Evolutionary conservation across 352 stramenopile genomes (phyloP), one percentile per base, ranked within the genome.

Genomic region (Globisporangium spiculum): DNA sequence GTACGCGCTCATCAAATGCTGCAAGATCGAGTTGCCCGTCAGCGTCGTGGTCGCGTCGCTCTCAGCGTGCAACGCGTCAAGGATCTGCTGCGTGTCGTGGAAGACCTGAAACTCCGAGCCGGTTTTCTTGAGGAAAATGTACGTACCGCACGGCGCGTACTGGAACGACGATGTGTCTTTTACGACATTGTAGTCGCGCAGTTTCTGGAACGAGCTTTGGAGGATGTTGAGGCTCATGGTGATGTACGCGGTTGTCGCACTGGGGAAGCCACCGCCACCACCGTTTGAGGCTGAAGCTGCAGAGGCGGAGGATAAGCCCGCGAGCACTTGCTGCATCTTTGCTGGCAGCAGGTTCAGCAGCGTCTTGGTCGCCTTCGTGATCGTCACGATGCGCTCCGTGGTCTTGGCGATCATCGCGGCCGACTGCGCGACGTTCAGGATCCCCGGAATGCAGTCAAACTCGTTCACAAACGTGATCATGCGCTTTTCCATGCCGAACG

Each of bases 1-100:
- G 48, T 96, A 96, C n/a, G 85, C 83, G 27, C 76, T 90, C 87
- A 96, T 92, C 14, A 94, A 66, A 50, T 96, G 89, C 70, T 95
- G 89, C 27, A 94, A 69, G 26, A 94, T 84, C 32, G 85, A 80
- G 50, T 93, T 89, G 0, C 83, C 87, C 14, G 87, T 93, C 27
- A 96, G 71, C 63, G 74, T 79, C 8, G 78, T 76, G 3, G 71
- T 74, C 10, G 71, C 75, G 34, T 90, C 83, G 61, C 89, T 79
- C 38, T 83, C 78, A 20, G 77, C 65, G 30, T 79, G 73, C 14
- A 96, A 54, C 16, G 66, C 67, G 7, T 81, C 73, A 20, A 76
- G 64, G 24, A 94, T 83, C 8, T 65, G 22, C 1, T 63, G 54
- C 2, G 74, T 22, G 26, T 93, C 80, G n/a, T 80, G 75, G 34